These are phyloP conservation scores for Russula compacta DNA, from an alignment of 768 basidiomycete species.

Conservation along the genomic window DNA sequence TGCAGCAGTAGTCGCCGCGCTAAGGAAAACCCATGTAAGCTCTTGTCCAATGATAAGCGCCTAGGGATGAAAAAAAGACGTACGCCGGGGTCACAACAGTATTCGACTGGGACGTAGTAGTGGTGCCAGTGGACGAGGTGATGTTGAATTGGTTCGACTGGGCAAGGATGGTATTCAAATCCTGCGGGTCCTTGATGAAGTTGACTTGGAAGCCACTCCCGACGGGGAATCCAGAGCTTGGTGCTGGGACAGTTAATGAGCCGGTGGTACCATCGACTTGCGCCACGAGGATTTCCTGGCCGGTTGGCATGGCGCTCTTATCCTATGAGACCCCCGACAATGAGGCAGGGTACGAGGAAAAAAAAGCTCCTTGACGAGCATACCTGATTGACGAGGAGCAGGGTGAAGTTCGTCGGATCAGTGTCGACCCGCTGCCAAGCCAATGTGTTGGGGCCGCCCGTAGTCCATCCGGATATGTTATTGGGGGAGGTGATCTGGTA, in stretches of 20 bases:
- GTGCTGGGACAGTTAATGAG: slow-evolving; percentile 38
- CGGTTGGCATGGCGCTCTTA: slow-evolving; percentile 28
- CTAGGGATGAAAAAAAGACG: neutral
- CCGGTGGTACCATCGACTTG: slow-evolving; percentile 42
- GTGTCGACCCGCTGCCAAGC: slow-evolving; percentile 58
- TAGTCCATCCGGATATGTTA: slow-evolving; percentile 43
- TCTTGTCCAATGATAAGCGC: neutral
- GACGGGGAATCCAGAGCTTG: slow-evolving; percentile 57
- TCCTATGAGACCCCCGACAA: neutral
- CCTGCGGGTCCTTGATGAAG: slow-evolving; percentile 42
- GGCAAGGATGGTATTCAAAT: slow-evolving; percentile 50
- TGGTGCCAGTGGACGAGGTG: slow-evolving; percentile 13
- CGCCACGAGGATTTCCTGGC: slow-evolving; percentile 43
- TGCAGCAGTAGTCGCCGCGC: neutral
- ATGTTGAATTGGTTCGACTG: slow-evolving; percentile 62
- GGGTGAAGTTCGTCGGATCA: slow-evolving; percentile 60
- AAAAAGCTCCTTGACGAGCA: slow-evolving; percentile 13
- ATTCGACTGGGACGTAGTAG: slow-evolving; percentile 7
- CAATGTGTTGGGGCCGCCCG: slow-evolving; percentile 40
- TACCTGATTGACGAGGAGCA: slow-evolving; percentile 58
- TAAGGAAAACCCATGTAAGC: neutral
- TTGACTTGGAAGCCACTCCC: slow-evolving; percentile 64
- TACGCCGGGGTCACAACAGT: neutral
- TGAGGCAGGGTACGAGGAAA: neutral
- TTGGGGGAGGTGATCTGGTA: slow-evolving; percentile 43